Base-by-base conservation (phyloP, 345 rosid species). In the Gossypioides kirkii region DNA sequence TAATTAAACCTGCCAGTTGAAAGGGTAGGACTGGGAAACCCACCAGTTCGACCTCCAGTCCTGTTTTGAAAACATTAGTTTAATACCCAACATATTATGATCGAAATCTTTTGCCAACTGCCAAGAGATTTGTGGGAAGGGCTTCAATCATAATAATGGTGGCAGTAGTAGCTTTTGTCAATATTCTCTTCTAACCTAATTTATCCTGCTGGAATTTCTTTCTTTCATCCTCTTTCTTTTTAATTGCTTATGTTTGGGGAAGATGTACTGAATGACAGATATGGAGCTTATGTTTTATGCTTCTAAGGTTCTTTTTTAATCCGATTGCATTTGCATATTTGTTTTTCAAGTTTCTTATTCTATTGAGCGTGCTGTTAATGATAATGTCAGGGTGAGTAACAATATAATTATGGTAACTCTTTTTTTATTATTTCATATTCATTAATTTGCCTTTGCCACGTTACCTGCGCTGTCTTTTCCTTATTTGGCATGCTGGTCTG, bases 401-500 rank as follows among this genome's bases (percentile, higher is more conserved):
- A 62, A 53, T 18, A 50, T 38, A 23, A 60, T 4, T 75, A 72
- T 61, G 74, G 62, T 38, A 67, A 64, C 23, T n/a, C 10, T 68
- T 49, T 16, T 12, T 53, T 56, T n/a, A n/a, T 46, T 18, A 50
- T 14, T 78, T 54, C 42, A 17, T 55, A 20, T 65, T 66, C 13
- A 13, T 49, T 65, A 50, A 46, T 65, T 20, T 64, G 41, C 28
- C 50, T 63, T 53, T 69, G 41, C 36, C 36, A 45, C 26, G 1
- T 50, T 23, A 36, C 67, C 70, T 50, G 20, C 65, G 25, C 69
- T 74, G 70, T 70, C 11, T 61, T 63, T 3, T 73, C 55, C 62
- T 59, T 70, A 41, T 54, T 59, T 58, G 53, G 59, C 43, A 52
- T 38, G 17, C 46, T 6, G 13, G 26, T 66, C 16, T 12, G 8